These are phyloP conservation scores for Agapanthus africanus DNA, from an alignment of 106 monocot species.

Conservation along the genomic window DNA sequence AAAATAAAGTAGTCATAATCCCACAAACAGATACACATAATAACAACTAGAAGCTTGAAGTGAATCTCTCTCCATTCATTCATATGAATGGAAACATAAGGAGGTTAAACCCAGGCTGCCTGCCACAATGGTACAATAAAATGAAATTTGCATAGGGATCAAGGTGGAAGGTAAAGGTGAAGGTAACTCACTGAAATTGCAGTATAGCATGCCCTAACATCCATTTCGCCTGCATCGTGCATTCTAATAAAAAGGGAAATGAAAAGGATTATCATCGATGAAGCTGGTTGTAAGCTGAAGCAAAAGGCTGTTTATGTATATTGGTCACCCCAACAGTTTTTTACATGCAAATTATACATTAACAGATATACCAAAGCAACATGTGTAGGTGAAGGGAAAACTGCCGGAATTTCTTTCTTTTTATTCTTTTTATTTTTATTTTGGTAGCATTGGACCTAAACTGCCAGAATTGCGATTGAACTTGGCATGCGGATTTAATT, in stretches of 20 bases:
- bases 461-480: too few relatives aligned
- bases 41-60: not conserved
- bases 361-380: too few relatives aligned
- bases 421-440: too few relatives aligned
- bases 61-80: not conserved
- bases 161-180: not conserved
- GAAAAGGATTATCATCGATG: not conserved
- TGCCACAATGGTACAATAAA: not conserved
- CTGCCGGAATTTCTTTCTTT: too few relatives aligned
- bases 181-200: conserved; percentile 78
- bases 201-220: conserved; percentile 91
- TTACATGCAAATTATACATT: too few relatives aligned
- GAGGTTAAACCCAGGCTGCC: not conserved
- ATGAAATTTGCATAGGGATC: not conserved
- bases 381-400: too few relatives aligned
- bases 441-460: too few relatives aligned
- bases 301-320: too few relatives aligned
- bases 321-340: too few relatives aligned
- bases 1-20: not conserved
- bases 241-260: conserved; percentile 52
- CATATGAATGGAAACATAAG: not conserved
- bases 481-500: too few relatives aligned
- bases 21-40: not conserved
- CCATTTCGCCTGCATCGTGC: conserved; percentile 93
- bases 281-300: too few relatives aligned